Conservation (phyloP, 2,329 filamentous ascomycete genomes). For the Aureobasidium vineae region DNA sequence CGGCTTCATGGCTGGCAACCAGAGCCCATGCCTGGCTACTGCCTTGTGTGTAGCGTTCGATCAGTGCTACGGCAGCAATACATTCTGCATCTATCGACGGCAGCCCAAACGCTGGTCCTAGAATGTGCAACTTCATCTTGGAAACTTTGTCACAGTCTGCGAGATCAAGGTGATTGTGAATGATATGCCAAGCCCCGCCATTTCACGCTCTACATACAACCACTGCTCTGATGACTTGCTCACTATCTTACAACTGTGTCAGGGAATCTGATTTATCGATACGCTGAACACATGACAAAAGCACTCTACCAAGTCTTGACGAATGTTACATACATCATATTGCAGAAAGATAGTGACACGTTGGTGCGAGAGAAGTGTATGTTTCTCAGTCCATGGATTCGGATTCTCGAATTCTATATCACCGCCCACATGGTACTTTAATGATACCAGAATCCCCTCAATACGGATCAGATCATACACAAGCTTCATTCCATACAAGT, state of each 20-base stretch:
- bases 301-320: neutral
- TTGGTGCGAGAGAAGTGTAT: too few species aligned
- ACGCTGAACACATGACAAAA: neutral
- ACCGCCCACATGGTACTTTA: too few species aligned
- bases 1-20: constrained; percentile 55
- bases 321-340: neutral
- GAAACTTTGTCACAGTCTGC: neutral
- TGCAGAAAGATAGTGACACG: too few species aligned
- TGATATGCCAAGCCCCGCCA: constrained; percentile 1
- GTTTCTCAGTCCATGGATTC: too few species aligned
- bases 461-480: too few species aligned
- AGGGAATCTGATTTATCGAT: neutral
- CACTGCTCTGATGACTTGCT: neutral
- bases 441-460: too few species aligned
- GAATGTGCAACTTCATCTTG: constrained; percentile 67
- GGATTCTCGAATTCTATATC: too few species aligned
- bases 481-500: too few species aligned
- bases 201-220: neutral
- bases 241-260: neutral
- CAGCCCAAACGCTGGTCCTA: constrained; percentile 84
- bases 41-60: constrained; percentile 47
- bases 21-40: constrained; percentile 58
- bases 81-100: constrained; percentile 92
- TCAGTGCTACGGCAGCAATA: constrained; percentile 75
- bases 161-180: constrained; percentile 9